Conservation (phyloP, 345 rosid genomes). For the Balakata baccata region DNA sequence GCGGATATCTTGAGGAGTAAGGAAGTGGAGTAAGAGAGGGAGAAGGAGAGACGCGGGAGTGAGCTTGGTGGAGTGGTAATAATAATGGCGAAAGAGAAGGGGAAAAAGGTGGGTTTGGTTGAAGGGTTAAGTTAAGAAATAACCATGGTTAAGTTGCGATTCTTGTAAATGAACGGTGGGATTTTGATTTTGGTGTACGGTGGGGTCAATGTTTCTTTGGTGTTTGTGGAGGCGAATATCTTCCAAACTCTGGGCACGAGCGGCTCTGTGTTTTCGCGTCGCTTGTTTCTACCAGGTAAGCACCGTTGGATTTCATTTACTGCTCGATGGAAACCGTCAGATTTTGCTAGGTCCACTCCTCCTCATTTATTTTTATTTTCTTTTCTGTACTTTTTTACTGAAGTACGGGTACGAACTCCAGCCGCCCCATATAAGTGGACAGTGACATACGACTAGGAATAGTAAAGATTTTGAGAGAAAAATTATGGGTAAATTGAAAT, state of each 20-base stretch:
- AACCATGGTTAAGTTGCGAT: slow-evolving; percentile 42
- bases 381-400: neutral
- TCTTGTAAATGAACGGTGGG: slow-evolving; percentile 25
- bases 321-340: neutral
- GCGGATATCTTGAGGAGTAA: neutral
- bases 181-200: slow-evolving; percentile 1
- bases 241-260: slow-evolving; percentile 77
- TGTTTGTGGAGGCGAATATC: slow-evolving; percentile 36
- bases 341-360: neutral
- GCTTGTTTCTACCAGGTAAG: neutral
- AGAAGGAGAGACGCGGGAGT: neutral
- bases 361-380: neutral
- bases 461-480: too few relatives aligned
- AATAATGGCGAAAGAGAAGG: neutral
- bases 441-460: slow-evolving; percentile 3
- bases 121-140: slow-evolving; percentile 20
- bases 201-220: slow-evolving; percentile 8
- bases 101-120: neutral
- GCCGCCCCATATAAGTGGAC: slow-evolving; percentile 12
- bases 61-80: slow-evolving; percentile 6
- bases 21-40: slow-evolving; percentile 1
- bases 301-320: slow-evolving; percentile 16
- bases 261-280: slow-evolving; percentile 74
- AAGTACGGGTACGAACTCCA: slow-evolving; percentile 18
- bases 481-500: too few relatives aligned